These are phyloP conservation scores for Petrea volubilis DNA, from an alignment of 257 asterid genomes.

Conservation along the genomic window DNA sequence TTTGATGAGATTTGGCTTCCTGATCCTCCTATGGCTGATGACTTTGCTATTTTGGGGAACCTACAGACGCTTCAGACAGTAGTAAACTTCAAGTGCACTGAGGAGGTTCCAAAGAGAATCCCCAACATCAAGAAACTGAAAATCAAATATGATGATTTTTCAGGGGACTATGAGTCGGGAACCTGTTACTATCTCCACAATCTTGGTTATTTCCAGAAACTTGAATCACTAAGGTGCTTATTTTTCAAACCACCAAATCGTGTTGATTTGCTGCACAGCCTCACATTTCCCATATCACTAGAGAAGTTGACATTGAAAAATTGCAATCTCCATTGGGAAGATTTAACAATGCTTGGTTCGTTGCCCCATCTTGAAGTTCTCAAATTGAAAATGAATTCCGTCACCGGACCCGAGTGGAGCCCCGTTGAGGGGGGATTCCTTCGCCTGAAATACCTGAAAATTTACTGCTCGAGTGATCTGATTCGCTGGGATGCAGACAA, in stretches of 20 bases:
- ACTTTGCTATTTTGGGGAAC: neutral
- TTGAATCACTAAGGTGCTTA: constrained; percentile 15
- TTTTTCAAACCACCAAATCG: neutral
- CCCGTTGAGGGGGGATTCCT: constrained; percentile 12
- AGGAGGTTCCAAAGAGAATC: constrained; percentile 20
- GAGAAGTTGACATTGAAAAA: neutral
- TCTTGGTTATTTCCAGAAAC: constrained; percentile 2
- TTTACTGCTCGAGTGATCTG: neutral
- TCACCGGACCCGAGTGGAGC: neutral
- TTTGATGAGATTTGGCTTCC: neutral
- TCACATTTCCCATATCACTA: neutral
- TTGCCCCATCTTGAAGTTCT: neutral
- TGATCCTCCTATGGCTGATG: constrained; percentile 2
- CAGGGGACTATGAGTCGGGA: neutral
- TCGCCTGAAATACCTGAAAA: neutral
- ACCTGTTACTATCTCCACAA: neutral
- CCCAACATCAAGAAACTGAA: constrained; percentile 18
- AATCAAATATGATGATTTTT: neutral
- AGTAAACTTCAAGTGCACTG: neutral
- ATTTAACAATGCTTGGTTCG: neutral
- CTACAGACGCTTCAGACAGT: neutral
- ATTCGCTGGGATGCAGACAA: neutral
- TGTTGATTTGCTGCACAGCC: neutral
- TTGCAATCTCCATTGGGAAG: neutral
- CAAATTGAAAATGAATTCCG: neutral